A percentile compares a stretch with the other conserved stretches of the same genome.
Evolutionary conservation across 768 basidiomycete species (phyloP).

Genomic region (Kwoniella bestiolae): DNA sequence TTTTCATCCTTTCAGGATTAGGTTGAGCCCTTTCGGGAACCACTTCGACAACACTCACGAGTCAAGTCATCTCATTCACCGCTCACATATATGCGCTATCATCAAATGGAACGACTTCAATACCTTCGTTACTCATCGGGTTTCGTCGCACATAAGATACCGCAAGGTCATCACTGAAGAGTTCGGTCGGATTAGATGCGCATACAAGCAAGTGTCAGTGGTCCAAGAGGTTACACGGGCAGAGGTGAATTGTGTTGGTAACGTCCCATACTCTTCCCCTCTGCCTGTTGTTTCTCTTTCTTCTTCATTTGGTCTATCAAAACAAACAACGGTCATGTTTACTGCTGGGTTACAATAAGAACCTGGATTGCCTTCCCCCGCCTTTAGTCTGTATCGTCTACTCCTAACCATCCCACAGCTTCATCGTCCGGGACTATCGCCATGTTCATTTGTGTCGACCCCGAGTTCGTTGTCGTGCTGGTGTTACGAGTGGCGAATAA

Average conservation of each 20-base stretch:
- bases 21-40: constrained; percentile 10
- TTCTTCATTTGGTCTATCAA: constrained; percentile 13
- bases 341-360: constrained; percentile 15
- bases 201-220: not conserved
- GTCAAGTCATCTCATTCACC: not conserved
- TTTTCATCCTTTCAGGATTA: constrained; percentile 23
- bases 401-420: not conserved
- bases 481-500: constrained; percentile 22
- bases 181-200: not conserved
- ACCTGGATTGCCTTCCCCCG: constrained; percentile 37
- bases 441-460: constrained; percentile 14
- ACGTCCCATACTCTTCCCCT: constrained; percentile 12
- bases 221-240: constrained; percentile 1
- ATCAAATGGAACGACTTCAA: not conserved
- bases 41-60: constrained; percentile 2
- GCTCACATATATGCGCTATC: constrained; percentile 3
- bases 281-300: not conserved
- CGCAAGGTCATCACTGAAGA: not conserved
- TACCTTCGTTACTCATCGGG: constrained; percentile 18
- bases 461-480: constrained; percentile 19
- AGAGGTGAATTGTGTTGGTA: constrained; percentile 3
- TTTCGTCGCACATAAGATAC: not conserved
- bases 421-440: constrained; percentile 18
- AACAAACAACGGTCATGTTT: constrained; percentile 1
- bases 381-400: constrained; percentile 30